These are phyloP conservation scores for Ceratocystis papillata DNA, from an alignment of 2,329 filamentous ascomycete species.

Conservation along the genomic window DNA sequence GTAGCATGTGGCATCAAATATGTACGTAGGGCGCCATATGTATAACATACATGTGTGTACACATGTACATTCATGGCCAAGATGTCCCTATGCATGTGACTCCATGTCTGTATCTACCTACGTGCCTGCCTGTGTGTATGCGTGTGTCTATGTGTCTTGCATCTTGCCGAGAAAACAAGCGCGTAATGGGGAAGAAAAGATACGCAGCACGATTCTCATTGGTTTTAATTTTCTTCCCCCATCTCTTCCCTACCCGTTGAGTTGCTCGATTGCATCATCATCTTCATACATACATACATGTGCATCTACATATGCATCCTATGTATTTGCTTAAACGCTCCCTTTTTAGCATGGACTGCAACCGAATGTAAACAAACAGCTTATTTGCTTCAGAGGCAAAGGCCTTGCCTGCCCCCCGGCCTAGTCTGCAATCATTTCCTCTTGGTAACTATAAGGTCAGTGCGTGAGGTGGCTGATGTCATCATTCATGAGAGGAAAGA, in stretches of 20 bases:
- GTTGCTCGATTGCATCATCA: too few relatives aligned
- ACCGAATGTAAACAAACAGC: too few relatives aligned
- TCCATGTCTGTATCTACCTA: neutral
- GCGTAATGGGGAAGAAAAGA: neutral
- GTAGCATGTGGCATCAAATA: neutral
- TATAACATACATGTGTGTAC: neutral
- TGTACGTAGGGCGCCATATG: neutral
- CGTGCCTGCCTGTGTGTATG: neutral
- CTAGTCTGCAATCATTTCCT: neutral
- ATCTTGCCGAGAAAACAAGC: neutral
- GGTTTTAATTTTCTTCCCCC: neutral
- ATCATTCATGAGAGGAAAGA: neutral
- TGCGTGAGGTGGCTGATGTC: conserved; percentile 3
- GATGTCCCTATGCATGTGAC: too few relatives aligned
- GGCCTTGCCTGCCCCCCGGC: neutral
- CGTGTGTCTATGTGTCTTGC: neutral
- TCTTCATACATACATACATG: too few relatives aligned
- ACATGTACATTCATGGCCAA: too few relatives aligned
- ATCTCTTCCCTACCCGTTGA: neutral
- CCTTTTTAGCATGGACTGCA: neutral
- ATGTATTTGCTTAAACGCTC: neutral
- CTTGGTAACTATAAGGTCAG: conserved; percentile 1
- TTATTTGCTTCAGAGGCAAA: neutral
- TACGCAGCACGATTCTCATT: neutral
- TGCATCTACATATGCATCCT: neutral